Evolutionary conservation across 257 asterid species (phyloP).

Genomic region (Rubia yunnanensis): DNA sequence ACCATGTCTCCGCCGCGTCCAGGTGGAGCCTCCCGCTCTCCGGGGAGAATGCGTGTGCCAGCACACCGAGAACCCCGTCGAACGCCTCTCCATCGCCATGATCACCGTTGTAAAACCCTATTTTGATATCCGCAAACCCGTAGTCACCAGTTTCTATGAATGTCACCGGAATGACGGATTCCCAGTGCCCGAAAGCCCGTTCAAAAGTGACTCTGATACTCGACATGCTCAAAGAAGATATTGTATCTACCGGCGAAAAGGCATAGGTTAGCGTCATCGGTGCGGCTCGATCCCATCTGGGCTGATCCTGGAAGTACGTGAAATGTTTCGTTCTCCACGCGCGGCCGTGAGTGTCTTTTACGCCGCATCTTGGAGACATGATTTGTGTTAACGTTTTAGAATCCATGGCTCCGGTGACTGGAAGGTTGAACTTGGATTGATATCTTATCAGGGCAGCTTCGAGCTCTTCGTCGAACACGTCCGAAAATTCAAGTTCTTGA

Average conservation of each 20-base stretch:
- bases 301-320: slow-evolving; percentile 50
- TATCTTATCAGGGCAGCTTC: slow-evolving; percentile 44
- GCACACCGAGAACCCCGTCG: slow-evolving; percentile 69
- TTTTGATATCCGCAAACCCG: slow-evolving; percentile 51
- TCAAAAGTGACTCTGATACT: slow-evolving; percentile 35
- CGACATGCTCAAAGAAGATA: slow-evolving; percentile 18
- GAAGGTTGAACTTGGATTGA: slow-evolving; percentile 42
- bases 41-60: slow-evolving; percentile 85
- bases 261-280: slow-evolving; percentile 71
- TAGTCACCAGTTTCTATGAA: slow-evolving; percentile 52
- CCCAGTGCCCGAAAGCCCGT: slow-evolving; percentile 67
- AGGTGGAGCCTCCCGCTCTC: slow-evolving; percentile 79
- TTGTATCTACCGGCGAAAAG: slow-evolving; percentile 32
- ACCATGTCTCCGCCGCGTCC: slow-evolving; percentile 89
- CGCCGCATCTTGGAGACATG: slow-evolving; percentile 64
- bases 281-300: slow-evolving; percentile 46
- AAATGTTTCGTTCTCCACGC: slow-evolving; percentile 12
- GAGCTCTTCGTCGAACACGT: slow-evolving; percentile 38
- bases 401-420: slow-evolving; percentile 40
- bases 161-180: slow-evolving; percentile 46
- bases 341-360: slow-evolving; percentile 26
- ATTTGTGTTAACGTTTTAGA: slow-evolving; percentile 28
- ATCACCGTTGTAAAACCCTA: slow-evolving; percentile 64
- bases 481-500: slow-evolving; percentile 15
- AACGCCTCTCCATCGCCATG: slow-evolving; percentile 89